Percentiles rank a stretch among this genome's conserved stretches.
phyloP scores from a whole-genome alignment of 2,329 filamentous ascomycete species.

The Exophiala calicioides region DNA sequence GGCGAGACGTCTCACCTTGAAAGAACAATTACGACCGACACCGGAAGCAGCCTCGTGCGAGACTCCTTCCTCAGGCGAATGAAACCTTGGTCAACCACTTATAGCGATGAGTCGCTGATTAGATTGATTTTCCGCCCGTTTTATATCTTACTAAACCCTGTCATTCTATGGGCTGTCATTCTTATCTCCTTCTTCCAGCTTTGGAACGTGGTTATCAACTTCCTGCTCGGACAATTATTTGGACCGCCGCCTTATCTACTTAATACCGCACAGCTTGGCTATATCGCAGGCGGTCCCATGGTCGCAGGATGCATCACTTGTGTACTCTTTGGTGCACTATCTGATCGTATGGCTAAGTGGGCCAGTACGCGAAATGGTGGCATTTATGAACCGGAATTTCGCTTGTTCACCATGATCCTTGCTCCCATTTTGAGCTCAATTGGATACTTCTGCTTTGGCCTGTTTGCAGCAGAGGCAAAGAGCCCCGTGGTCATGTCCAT shows the following conservation, averaged over 20 bases:
- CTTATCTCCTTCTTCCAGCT: background rate
- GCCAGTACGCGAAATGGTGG: conserved; percentile 77
- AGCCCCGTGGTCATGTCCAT: conserved; percentile 62
- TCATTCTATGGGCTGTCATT: conserved; percentile 13
- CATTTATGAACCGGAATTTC: conserved; percentile 87
- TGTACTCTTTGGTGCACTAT: conserved; percentile 68
- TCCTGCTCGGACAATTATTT: conserved; percentile 4
- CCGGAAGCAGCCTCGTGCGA: background rate
- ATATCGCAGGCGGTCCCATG: conserved; percentile 81
- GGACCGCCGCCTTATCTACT: conserved; percentile 70
- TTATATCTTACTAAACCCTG: conserved; percentile 32
- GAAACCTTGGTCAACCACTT: background rate
- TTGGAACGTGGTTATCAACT: conserved; percentile 1
- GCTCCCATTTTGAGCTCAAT: conserved; percentile 74
- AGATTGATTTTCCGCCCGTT: conserved; percentile 5
- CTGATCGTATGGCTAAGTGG: conserved; percentile 69
- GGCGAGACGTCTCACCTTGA: no score
- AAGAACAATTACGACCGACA: background rate
- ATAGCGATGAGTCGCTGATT: background rate
- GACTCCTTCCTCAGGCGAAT: conserved; percentile 3
- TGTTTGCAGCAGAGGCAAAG: background rate
- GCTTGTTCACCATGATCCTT: conserved; percentile 77
- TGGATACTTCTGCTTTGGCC: conserved; percentile 59
- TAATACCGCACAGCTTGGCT: conserved; percentile 77
- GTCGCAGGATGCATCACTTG: conserved; percentile 78